A percentile compares a stretch with the other conserved stretches of the same genome.
These are phyloP conservation scores for Colletotrichum lupini DNA, from an alignment of 2,329 filamentous ascomycete genomes.

Conservation along the genomic window DNA sequence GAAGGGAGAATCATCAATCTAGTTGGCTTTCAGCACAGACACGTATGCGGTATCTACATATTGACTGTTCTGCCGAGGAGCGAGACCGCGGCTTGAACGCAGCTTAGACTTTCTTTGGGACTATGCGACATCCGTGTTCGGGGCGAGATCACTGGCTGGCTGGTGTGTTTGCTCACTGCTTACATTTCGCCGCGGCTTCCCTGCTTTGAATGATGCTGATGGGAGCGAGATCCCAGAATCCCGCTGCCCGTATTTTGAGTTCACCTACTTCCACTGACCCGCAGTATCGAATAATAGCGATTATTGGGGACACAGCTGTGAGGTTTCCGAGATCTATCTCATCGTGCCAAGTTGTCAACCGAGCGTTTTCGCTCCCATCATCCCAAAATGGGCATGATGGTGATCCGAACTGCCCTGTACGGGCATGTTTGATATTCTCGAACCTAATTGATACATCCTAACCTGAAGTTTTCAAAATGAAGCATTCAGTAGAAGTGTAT, in stretches of 20 bases:
- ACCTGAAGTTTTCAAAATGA: too few relatives aligned
- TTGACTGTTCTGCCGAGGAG: neutral
- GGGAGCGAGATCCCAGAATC: neutral
- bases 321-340: neutral
- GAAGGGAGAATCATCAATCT: neutral
- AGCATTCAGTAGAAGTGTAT: too few relatives aligned
- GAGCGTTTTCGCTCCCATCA: neutral
- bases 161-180: neutral
- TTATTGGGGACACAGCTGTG: neutral
- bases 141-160: neutral
- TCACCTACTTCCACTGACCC: neutral
- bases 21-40: neutral
- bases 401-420: neutral
- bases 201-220: neutral
- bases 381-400: neutral
- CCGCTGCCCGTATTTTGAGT: neutral
- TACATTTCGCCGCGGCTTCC: neutral
- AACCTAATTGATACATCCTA: neutral
- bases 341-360: neutral
- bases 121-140: neutral
- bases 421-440: neutral
- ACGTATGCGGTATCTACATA: neutral
- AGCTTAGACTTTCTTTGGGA: neutral
- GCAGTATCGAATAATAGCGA: neutral
- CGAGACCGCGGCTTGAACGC: neutral